Evolutionary conservation across 78 protist genomes (phyloP).

Genomic region (Dictyostelium discoideum): DNA sequence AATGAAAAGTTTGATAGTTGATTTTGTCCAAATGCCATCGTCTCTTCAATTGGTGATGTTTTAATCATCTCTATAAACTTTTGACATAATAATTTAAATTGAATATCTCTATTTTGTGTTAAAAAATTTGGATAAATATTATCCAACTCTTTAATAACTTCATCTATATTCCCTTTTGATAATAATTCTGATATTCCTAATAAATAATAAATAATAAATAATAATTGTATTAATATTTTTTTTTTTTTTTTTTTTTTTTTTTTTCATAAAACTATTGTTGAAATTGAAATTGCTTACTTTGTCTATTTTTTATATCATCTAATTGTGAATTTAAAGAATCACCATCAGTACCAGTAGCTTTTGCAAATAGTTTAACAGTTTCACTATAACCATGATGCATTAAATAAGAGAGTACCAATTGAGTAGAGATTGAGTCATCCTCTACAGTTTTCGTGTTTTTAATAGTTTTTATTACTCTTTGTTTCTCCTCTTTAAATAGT

Average conservation of each 20-base stretch:
- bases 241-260: too few relatives aligned
- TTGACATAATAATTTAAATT: slow-evolving; percentile 56
- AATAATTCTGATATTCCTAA: slow-evolving; percentile 71
- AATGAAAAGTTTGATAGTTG: background rate
- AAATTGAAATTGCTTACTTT: background rate
- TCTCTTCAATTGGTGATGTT: slow-evolving; percentile 50
- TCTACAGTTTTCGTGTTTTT: slow-evolving; percentile 14
- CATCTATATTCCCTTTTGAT: slow-evolving; percentile 72
- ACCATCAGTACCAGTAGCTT: slow-evolving; percentile 35
- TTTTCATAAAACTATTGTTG: background rate
- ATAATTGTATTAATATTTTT: too few relatives aligned
- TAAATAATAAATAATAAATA: background rate
- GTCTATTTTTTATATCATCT: slow-evolving; percentile 68
- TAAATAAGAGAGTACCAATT: slow-evolving; percentile 71
- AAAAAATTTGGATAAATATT: slow-evolving; percentile 65
- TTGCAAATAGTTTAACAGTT: slow-evolving; percentile 80
- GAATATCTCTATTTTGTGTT: slow-evolving; percentile 19
- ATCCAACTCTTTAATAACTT: slow-evolving; percentile 39
- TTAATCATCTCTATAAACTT: slow-evolving; percentile 82
- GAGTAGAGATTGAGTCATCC: slow-evolving; percentile 55
- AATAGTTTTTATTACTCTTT: slow-evolving; percentile 21
- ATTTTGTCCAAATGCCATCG: slow-evolving; percentile 47
- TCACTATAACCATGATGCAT: slow-evolving; percentile 85
- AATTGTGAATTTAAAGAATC: slow-evolving; percentile 33
- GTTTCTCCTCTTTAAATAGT: slow-evolving; percentile 62